Percentiles rank a stretch among this genome's conserved stretches.
These are phyloP conservation scores for Phytophthora citrophthora DNA, from an alignment of 352 stramenopile genomes.

Conservation along the genomic window DNA sequence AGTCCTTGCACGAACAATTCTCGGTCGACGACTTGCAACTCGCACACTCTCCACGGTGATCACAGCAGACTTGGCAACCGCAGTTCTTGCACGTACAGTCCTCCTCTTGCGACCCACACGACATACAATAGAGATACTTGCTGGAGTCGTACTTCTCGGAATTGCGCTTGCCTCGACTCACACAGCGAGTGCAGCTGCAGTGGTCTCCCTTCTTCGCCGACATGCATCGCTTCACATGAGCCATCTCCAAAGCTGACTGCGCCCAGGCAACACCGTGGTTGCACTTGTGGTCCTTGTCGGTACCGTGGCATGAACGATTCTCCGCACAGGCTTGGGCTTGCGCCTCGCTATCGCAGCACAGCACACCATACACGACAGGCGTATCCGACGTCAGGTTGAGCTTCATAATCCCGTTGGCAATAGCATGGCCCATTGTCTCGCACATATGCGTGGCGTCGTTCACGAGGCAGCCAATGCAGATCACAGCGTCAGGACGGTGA, in stretches of 20 bases:
- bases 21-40: constrained; percentile 27
- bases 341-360: constrained; percentile 93
- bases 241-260: constrained; percentile 88
- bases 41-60: constrained; percentile 28
- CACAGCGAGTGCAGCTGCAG: constrained; percentile 34
- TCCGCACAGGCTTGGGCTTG: constrained; percentile 89
- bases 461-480: constrained; percentile 95
- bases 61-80: constrained; percentile 38
- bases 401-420: constrained; percentile 96
- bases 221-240: constrained; percentile 73
- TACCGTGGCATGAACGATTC: constrained; percentile 31
- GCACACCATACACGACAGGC: constrained; percentile 88
- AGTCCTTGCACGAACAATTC: constrained; percentile 35
- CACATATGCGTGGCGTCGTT: constrained; percentile 97
- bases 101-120: constrained; percentile 21
- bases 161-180: constrained; percentile 31
- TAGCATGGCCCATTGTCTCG: constrained; percentile 97
- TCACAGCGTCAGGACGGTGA: constrained; percentile 92
- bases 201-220: constrained; percentile 41
- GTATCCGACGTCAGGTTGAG: constrained; percentile 92
- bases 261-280: constrained; percentile 69
- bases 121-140: constrained; percentile 22
- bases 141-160: constrained; percentile 20
- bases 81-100: constrained; percentile 47
- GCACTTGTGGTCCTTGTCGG: constrained; percentile 40